Conservation (phyloP, 1,284 basidiomycete species). For the Fomitiporia mediterranea region DNA sequence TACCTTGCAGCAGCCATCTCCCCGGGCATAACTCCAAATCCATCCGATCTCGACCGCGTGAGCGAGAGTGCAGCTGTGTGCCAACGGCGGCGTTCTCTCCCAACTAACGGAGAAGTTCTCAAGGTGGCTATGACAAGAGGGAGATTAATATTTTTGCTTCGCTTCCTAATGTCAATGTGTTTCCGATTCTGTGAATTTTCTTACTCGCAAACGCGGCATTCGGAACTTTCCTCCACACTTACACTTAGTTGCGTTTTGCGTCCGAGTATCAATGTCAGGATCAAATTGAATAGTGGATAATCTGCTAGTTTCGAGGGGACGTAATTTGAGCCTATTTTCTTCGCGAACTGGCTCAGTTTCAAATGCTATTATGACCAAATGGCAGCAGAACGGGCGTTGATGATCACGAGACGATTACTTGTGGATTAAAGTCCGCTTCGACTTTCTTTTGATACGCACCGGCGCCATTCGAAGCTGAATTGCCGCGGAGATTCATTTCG, state of each 20-base stretch:
- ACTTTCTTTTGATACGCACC: not conserved
- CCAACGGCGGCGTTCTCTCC: too few species aligned
- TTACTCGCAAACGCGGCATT: not conserved
- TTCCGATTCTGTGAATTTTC: too few species aligned
- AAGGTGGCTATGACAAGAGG: not conserved
- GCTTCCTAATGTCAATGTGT: too few species aligned
- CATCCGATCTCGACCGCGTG: too few species aligned
- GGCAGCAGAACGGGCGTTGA: not conserved
- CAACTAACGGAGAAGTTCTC: too few species aligned
- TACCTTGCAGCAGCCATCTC: too few species aligned
- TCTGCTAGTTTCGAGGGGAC: not conserved
- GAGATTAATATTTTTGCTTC: too few species aligned
- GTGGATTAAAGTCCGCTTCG: not conserved
- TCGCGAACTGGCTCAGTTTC: too few species aligned
- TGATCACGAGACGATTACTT: not conserved
- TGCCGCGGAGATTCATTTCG: slow-evolving; percentile 15
- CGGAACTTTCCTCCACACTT: not conserved
- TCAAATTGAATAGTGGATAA: not conserved
- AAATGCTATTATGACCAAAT: too few species aligned
- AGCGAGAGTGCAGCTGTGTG: too few species aligned
- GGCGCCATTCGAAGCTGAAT: not conserved
- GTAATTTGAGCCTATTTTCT: not conserved
- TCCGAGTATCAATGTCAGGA: not conserved
- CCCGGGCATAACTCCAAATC: too few species aligned
- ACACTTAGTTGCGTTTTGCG: too few species aligned